Conservation (phyloP, 306 rosid species). For the Astragalus glycyphyllos region DNA sequence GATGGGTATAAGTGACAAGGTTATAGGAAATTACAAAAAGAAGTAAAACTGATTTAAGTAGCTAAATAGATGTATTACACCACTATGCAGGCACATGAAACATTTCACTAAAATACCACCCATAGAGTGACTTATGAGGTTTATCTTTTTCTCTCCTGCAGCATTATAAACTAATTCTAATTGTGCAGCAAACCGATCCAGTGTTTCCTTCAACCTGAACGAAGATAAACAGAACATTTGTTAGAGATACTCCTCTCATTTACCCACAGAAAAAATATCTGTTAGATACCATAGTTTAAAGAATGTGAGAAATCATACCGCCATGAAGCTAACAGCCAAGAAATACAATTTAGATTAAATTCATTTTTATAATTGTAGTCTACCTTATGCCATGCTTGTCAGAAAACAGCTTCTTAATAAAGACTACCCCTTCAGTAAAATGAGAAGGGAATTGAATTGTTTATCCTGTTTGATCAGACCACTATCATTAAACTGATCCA, state of each 20-base stretch:
- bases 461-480: neutral
- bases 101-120: constrained; percentile 97
- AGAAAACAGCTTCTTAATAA: constrained; percentile 34
- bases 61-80: constrained; percentile 57
- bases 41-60: constrained; percentile 34
- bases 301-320: constrained; percentile 30
- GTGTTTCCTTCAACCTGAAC: constrained; percentile 82
- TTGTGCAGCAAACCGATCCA: constrained; percentile 75
- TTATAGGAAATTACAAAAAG: constrained; percentile 32
- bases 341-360: constrained; percentile 28
- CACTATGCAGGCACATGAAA: constrained; percentile 80
- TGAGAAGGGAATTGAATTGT: constrained; percentile 12
- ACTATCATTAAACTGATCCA: neutral
- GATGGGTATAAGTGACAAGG: constrained; percentile 31
- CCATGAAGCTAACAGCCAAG: constrained; percentile 21
- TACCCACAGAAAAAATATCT: constrained; percentile 3
- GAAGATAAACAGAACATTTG: constrained; percentile 27
- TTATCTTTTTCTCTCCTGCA: constrained; percentile 92
- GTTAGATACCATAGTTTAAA: constrained; percentile 15
- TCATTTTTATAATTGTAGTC: constrained; percentile 14
- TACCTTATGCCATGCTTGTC: constrained; percentile 21
- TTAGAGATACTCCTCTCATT: constrained; percentile 19
- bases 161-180: constrained; percentile 74
- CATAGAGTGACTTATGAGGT: constrained; percentile 91
- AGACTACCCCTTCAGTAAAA: constrained; percentile 15